Evolutionary conservation across 1,139 yeast species (phyloP), one percentile per base, ranked within the genome.

Genomic region (Ogataea hybrid): DNA sequence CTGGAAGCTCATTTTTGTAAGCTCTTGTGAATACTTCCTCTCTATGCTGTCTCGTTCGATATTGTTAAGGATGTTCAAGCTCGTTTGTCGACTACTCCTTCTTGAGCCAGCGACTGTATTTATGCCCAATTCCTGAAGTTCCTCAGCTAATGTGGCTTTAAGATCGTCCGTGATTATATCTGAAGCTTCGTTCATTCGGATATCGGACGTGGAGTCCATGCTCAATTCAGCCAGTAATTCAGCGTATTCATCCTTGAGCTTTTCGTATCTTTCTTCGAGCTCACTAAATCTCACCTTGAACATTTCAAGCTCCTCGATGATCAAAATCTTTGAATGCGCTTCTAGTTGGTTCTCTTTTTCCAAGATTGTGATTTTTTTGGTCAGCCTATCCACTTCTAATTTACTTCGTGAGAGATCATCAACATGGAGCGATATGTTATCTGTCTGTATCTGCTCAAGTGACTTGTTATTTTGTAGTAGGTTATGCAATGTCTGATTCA

Each of bases 251-350:
- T 43, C 39, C 44, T 57, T 53, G 17, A 62, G 34, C n/a, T 46
- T 42, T 22, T 56, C 54, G 39, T 56, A 55, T 28, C 51, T 56
- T n/a, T 40, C 43, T 32, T 56, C 57, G 6, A 64, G 56, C 32
- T 64, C 62, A 28, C 63, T 64, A 46, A 67, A 69, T 49, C 72
- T 70, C 43, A 65, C 67, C 32, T 74, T 66, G 48, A 76, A 63
- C 52, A 62, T 64, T 53, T 77, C 83, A 33, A 77, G 65, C 59
- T 77, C 81, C 51, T 76, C 81, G 45, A 77, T 74, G 40, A 77
- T 69, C 32, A 73, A 66, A 47, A 71, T 63, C 51, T 76, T 75
- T 21, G 80, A 74, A 50, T 70, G 75, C 7, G 55, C 50, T 41
- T 63, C 67, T 7, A 74, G 60, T 49, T 76, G 77, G 42, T 76